Evolutionary conservation across 108 stramenopile genomes (phyloP).

Genomic region (Nitzschia inconspicua): DNA sequence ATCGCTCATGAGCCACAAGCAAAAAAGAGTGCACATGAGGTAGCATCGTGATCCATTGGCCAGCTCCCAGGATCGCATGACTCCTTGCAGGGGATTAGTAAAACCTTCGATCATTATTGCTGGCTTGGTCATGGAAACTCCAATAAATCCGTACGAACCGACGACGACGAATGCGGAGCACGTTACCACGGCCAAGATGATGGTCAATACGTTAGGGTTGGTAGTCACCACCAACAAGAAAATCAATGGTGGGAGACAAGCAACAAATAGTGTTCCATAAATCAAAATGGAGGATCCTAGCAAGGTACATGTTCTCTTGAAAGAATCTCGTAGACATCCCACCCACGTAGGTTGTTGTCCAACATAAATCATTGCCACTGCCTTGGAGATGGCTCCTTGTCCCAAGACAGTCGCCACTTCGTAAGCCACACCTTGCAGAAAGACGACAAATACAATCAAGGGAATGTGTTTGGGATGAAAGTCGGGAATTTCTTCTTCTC

Average conservation of each 20-base stretch:
- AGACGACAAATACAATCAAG: constrained; percentile 3
- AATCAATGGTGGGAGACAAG: neutral
- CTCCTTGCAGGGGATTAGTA: constrained; percentile 6
- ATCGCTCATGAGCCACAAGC: constrained; percentile 14
- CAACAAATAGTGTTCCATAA: neutral
- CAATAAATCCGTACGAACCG: constrained; percentile 8
- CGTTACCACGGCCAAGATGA: constrained; percentile 3
- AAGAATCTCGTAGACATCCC: constrained; percentile 12
- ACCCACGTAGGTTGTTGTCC: constrained; percentile 1
- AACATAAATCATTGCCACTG: constrained; percentile 14
- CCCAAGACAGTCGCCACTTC: constrained; percentile 15
- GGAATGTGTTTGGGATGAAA: constrained; percentile 27
- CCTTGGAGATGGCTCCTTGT: constrained; percentile 3
- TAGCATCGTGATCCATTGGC: constrained; percentile 25
- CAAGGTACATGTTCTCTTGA: constrained; percentile 10
- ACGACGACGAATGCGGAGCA: neutral
- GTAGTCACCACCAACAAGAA: neutral
- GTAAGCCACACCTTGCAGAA: constrained; percentile 6
- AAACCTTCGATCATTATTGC: constrained; percentile 21
- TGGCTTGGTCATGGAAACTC: constrained; percentile 3
- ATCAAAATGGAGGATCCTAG: constrained; percentile 7
- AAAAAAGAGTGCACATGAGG: constrained; percentile 20
- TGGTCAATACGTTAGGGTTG: constrained; percentile 16
- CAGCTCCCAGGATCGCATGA: constrained; percentile 24
- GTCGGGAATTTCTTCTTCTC: constrained; percentile 13